Evolutionary conservation across 2,329 filamentous ascomycete genomes (phyloP), one percentile per base, ranked within the genome.

Genomic region (Xylaria hypoxylon): DNA sequence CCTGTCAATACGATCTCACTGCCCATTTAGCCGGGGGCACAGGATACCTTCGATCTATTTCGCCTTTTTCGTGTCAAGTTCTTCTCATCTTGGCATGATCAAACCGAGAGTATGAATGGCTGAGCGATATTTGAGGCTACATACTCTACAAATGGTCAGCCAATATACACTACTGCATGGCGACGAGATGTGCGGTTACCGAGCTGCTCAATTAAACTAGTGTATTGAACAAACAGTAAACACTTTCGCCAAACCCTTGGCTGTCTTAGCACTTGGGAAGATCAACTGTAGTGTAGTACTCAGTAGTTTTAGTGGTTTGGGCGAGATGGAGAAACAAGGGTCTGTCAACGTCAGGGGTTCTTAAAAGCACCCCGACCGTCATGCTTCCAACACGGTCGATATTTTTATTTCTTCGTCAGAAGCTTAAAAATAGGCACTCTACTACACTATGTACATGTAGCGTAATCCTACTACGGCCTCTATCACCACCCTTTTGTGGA

Each of bases 211-310:
- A 33, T 51, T 33, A 62, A 35, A 35, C 56, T 45, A 62, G 51
- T 35, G 22, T 42, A 48, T 42, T 22, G 45, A 35, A 26, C 26
- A 45, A 64, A 67, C 61, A 67, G 56, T 64, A 67, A 64, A 64
- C 56, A 60, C 58, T 8, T 28, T 35, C 48, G 50, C 51, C 33
- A 56, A 60, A 63, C 10, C 2, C 61, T 67, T 67, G 52, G 62
- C 55, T 19, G 40, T 51, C 19, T 22, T 52, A 40, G 15, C 35
- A 42, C 10, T 22, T 40, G 17, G 40, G 31, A 5, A 10, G 2
- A 19, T 35, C 15, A 22, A 52, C 28, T 26, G 26, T 48, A 19
- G n/a, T 2, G 15, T 52, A 52, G 13, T 22, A 52, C 7, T 33
- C 2, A 7, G 13, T 26, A 31, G 5, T 53, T 13, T 38, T 22